phyloP scores from a whole-genome alignment of 257 asterid genomes.

The Oldenlandia corymbosa region DNA sequence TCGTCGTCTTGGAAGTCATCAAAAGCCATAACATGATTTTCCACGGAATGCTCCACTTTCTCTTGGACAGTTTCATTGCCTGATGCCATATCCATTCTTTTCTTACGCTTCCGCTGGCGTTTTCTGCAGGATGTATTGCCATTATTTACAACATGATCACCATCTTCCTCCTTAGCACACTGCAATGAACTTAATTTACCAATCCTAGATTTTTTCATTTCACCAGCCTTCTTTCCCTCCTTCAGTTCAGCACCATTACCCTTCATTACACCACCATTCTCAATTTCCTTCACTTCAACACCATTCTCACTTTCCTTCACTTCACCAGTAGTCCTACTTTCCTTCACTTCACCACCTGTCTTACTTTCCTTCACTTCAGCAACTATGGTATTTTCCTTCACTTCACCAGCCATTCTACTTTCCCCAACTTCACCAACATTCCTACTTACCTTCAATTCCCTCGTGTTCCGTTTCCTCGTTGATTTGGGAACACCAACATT shows the following conservation, averaged over 20 bases:
- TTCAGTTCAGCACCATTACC: not conserved
- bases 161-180: constrained; percentile 31
- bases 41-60: constrained; percentile 44
- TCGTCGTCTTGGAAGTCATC: constrained; percentile 62
- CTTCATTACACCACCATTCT: not conserved
- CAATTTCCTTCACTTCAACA: not conserved
- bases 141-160: constrained; percentile 28
- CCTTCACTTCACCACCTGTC: not conserved
- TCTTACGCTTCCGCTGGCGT: constrained; percentile 39
- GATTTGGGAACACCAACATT: constrained; percentile 29
- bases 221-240: constrained; percentile 16
- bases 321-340: not conserved
- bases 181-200: constrained; percentile 27
- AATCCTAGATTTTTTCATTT: constrained; percentile 31
- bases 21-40: constrained; percentile 36
- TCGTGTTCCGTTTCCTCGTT: constrained; percentile 35
- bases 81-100: constrained; percentile 36
- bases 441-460: constrained; percentile 31
- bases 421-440: constrained; percentile 32
- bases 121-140: constrained; percentile 35
- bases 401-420: constrained; percentile 27
- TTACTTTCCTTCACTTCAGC: constrained; percentile 28
- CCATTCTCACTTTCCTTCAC: constrained; percentile 5
- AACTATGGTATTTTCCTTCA: constrained; percentile 29
- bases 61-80: constrained; percentile 32